These are phyloP conservation scores for Stylonectria norvegica DNA, from an alignment of 2,329 filamentous ascomycete species.

Conservation along the genomic window DNA sequence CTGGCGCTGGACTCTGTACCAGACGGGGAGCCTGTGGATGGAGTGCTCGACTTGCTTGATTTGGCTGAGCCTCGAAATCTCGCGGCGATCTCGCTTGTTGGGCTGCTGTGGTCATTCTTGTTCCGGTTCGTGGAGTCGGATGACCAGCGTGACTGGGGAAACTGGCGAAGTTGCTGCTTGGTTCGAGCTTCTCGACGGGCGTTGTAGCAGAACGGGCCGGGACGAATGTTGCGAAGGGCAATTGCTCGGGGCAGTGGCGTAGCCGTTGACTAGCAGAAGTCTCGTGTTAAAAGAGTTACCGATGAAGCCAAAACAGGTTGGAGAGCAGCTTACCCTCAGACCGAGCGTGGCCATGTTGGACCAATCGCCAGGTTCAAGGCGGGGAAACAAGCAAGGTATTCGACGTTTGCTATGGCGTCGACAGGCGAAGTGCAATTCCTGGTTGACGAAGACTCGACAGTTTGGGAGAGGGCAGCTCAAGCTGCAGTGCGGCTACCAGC, in stretches of 20 bases:
- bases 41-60: slow-evolving; percentile 10
- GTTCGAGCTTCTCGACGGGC: slow-evolving; percentile 6
- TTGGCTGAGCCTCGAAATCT: slow-evolving; percentile 7
- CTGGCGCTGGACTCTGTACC: slow-evolving; percentile 22
- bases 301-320: neutral
- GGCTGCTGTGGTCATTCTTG: slow-evolving; percentile 4
- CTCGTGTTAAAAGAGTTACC: neutral
- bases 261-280: slow-evolving; percentile 17
- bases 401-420: no score
- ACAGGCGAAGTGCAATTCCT: no score
- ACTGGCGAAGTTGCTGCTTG: no score
- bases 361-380: no score
- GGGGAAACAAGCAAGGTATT: no score
- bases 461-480: slow-evolving; percentile 15
- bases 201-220: slow-evolving; percentile 8
- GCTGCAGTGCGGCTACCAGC: slow-evolving; percentile 16
- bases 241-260: slow-evolving; percentile 16
- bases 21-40: slow-evolving; percentile 4
- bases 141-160: slow-evolving; percentile 17
- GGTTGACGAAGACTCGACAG: no score
- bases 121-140: slow-evolving; percentile 15
- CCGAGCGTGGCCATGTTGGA: slow-evolving; percentile 22
- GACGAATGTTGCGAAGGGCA: slow-evolving; percentile 16
- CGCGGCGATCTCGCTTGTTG: slow-evolving; percentile 5
- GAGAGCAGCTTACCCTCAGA: slow-evolving; percentile 17